A percentile compares a stretch with the other conserved stretches of the same genome.
Conservation (phyloP, 2,329 filamentous ascomycete species). For the Reticulascus tulasneorum region DNA sequence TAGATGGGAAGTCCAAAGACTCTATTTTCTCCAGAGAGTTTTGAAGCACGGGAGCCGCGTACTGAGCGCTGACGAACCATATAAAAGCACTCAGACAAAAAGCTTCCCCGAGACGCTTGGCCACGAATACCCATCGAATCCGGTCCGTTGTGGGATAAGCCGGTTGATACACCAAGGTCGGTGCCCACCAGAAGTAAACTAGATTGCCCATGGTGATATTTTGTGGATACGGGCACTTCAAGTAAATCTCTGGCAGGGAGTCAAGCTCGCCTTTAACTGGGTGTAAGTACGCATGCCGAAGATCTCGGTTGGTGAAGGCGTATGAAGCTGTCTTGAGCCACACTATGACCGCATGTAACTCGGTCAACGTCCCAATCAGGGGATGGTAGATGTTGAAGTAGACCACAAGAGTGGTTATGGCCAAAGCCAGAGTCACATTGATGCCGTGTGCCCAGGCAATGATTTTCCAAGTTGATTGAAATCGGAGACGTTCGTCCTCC, state of each 20-base stretch:
- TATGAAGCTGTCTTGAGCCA: constrained; percentile 97
- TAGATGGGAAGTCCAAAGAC: constrained; percentile 72
- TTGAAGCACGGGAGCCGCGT: constrained; percentile 81
- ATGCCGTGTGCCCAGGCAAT: constrained; percentile 77
- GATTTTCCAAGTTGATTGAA: constrained; percentile 72
- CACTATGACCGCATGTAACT: constrained; percentile 89
- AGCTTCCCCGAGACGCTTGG: constrained; percentile 76
- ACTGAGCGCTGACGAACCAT: constrained; percentile 93
- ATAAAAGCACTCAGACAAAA: constrained; percentile 80
- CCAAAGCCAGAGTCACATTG: constrained; percentile 79
- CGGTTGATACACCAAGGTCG: constrained; percentile 93
- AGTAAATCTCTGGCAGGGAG: constrained; percentile 76
- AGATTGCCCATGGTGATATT: constrained; percentile 90
- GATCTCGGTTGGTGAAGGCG: constrained; percentile 91
- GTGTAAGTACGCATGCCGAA: constrained; percentile 85
- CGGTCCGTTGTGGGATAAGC: constrained; percentile 82
- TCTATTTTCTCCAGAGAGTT: constrained; percentile 90
- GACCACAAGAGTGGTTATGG: constrained; percentile 77
- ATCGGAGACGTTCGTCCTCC: constrained; percentile 59
- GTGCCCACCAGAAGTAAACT: constrained; percentile 96
- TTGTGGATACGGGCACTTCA: constrained; percentile 76
- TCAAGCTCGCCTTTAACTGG: constrained; percentile 63
- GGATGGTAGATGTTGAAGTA: constrained; percentile 93
- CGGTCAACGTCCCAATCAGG: constrained; percentile 83
- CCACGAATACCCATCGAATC: constrained; percentile 84